Conservation (phyloP, 163 green algal genomes). For the Chlamydomonas reinhardtii region DNA sequence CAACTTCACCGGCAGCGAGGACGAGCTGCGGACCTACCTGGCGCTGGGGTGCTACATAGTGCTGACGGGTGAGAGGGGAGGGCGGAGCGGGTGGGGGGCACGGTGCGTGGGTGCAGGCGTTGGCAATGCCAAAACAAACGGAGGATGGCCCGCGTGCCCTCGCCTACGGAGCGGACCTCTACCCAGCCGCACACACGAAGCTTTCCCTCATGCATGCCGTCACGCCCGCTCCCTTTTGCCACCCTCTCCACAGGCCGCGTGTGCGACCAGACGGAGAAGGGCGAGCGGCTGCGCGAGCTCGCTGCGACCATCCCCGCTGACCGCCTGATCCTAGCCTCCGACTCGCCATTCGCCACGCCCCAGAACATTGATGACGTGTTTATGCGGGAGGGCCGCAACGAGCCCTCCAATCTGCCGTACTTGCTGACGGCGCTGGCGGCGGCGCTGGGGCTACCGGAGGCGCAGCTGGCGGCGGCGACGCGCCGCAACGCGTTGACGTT, state of each 20-base stretch:
- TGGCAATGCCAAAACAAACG: no score
- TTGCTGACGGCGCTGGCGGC: constrained; percentile 42
- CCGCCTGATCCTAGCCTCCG: constrained; percentile 48
- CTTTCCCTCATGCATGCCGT: no score
- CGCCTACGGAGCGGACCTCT: no score
- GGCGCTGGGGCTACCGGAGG: background rate
- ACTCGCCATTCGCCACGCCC: constrained; percentile 53
- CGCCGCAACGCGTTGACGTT: constrained; percentile 39
- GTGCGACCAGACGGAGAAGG: constrained; percentile 26
- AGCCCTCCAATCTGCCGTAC: constrained; percentile 57
- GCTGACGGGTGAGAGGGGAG: constrained; percentile 17
- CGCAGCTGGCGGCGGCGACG: constrained; percentile 23
- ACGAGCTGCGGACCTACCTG: constrained; percentile 49
- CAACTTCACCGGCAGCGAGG: constrained; percentile 48
- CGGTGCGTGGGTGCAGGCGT: no score
- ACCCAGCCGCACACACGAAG: no score
- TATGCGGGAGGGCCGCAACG: constrained; percentile 55
- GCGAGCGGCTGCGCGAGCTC: constrained; percentile 10
- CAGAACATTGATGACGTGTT: constrained; percentile 52
- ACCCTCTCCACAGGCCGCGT: constrained; percentile 7
- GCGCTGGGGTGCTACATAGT: constrained; percentile 46
- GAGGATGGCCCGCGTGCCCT: no score
- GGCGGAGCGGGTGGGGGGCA: no score
- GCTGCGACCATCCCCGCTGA: constrained; percentile 22
- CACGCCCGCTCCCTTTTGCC: no score